Base-by-base conservation (phyloP, 768 basidiomycete species). In the Lactarius sanguifluus region DNA sequence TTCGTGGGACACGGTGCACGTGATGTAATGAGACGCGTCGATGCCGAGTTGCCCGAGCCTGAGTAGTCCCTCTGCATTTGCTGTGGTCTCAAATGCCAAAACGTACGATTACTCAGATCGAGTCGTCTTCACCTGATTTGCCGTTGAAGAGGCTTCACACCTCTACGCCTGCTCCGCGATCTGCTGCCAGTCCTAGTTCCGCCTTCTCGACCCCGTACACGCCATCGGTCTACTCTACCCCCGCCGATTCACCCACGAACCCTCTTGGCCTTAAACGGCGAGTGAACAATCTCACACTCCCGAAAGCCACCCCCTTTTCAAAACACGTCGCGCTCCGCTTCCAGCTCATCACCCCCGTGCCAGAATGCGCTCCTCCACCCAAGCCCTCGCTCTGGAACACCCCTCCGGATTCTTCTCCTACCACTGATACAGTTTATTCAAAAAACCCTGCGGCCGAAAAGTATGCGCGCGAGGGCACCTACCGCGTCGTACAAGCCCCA, bases 181-280 rank as follows among this genome's bases (percentile, higher is more conserved):
- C 63, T 28, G 63, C 30, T 2, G 41, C 69, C 28, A 66, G 60
- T 16, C 50, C 69, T 40, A 64, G 61, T 20, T 72, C 72, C 34
- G 65, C 64, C 5, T 71, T 71, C 41, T 71, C 76, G 30, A 74
- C 79, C 0, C 68, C 75, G 20, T 70, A 62, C 81, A 81, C 72
- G 74, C 84, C 70, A 0, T 66, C 62, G 1, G 59, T 66, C 1
- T 69, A 62, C 75, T 78, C 59, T 71, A 76, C 72, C 1, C 86
- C 88, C 5, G 83, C 79, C 7, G 89, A 91, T 76, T 89, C 88
- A 0, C 89, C 89, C 0, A 82, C 85, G 4, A 90, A 90, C 70
- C 89, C 89, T 0, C 86, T 90, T 66, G 86, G 87, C 18, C 77
- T 86, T 55, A 84, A 83, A 57, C 80, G 82, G 20, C 78, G 79